Evolutionary conservation across 345 rosid genomes (phyloP).

Genomic region (Arabidopsis arenosa): DNA sequence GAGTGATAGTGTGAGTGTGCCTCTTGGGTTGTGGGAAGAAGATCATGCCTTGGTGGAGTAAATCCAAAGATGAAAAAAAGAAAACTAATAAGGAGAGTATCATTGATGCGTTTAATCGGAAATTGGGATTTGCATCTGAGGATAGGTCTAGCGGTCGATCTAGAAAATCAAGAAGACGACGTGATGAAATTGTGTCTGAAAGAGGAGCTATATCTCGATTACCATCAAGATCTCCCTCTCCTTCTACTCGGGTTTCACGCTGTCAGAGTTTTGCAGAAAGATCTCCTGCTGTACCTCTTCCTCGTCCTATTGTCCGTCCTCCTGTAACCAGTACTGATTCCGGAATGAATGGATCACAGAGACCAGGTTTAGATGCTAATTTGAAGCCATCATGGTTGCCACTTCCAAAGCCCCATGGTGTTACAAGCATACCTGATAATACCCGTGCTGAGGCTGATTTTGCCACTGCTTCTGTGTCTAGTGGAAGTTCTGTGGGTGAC

Average conservation of each 20-base stretch:
- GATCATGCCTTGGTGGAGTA: slow-evolving; percentile 72
- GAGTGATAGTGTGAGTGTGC: slow-evolving; percentile 38
- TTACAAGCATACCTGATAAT: slow-evolving; percentile 53
- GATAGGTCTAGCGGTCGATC: slow-evolving; percentile 54
- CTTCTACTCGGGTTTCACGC: slow-evolving; percentile 69
- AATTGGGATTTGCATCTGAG: slow-evolving; percentile 63
- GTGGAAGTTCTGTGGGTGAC: slow-evolving; percentile 72
- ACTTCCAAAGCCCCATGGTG: slow-evolving; percentile 64
- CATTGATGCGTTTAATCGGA: slow-evolving; percentile 65
- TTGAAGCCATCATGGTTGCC: slow-evolving; percentile 62
- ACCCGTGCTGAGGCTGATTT: slow-evolving; percentile 62
- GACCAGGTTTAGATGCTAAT: slow-evolving; percentile 55
- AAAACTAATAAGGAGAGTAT: slow-evolving; percentile 77
- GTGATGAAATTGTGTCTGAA: slow-evolving; percentile 60
- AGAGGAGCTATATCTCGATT: slow-evolving; percentile 70
- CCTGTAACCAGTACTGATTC: slow-evolving; percentile 53
- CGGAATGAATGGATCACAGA: slow-evolving; percentile 52
- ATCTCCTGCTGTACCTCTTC: slow-evolving; percentile 82
- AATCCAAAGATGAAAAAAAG: slow-evolving; percentile 78
- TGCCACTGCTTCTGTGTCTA: slow-evolving; percentile 67
- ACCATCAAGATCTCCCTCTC: slow-evolving; percentile 77
- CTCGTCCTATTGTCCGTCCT: slow-evolving; percentile 64
- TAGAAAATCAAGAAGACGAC: slow-evolving; percentile 55
- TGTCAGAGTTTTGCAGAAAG: slow-evolving; percentile 88
- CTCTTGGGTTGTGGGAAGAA: slow-evolving; percentile 26